phyloP scores from a whole-genome alignment of 1,139 yeast species.

The Lodderomyces metapsilosis region DNA sequence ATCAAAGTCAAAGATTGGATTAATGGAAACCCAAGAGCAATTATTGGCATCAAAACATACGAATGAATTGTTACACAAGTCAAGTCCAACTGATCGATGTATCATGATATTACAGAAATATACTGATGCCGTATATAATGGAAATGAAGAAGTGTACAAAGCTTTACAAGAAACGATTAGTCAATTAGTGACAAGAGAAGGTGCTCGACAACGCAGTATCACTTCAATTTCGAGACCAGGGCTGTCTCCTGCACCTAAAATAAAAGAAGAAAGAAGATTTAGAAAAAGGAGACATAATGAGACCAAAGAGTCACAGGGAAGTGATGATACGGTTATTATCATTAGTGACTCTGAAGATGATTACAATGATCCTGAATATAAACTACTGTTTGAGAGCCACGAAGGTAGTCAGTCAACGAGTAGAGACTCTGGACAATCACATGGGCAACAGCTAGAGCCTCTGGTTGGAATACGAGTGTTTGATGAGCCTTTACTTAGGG shows the following conservation, averaged over 20 bases:
- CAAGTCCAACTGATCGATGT: neutral
- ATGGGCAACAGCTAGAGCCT: neutral
- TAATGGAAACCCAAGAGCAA: conserved; percentile 13
- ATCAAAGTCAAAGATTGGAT: conserved; percentile 14
- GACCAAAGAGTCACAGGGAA: neutral
- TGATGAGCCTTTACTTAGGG: conserved; percentile 30
- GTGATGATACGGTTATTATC: conserved; percentile 13
- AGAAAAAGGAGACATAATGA: neutral
- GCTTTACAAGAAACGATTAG: conserved; percentile 7
- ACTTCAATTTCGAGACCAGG: neutral
- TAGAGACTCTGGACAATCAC: neutral
- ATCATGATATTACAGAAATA: conserved; percentile 12
- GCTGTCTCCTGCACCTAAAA: neutral
- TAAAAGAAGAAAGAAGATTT: conserved; percentile 5
- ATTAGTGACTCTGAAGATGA: conserved; percentile 34
- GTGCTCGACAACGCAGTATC: neutral
- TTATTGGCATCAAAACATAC: neutral
- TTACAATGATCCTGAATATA: conserved; percentile 14
- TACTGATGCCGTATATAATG: conserved; percentile 1
- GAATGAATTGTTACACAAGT: conserved; percentile 2
- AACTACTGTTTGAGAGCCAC: conserved; percentile 6
- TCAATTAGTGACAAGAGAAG: conserved; percentile 8
- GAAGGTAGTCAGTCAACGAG: conserved; percentile 12
- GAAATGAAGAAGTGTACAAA: conserved; percentile 6
- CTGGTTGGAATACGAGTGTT: conserved; percentile 23